Evolutionary conservation across 2,329 filamentous ascomycete genomes (phyloP), one percentile per base, ranked within the genome.

Genomic region (Alternaria solani): DNA sequence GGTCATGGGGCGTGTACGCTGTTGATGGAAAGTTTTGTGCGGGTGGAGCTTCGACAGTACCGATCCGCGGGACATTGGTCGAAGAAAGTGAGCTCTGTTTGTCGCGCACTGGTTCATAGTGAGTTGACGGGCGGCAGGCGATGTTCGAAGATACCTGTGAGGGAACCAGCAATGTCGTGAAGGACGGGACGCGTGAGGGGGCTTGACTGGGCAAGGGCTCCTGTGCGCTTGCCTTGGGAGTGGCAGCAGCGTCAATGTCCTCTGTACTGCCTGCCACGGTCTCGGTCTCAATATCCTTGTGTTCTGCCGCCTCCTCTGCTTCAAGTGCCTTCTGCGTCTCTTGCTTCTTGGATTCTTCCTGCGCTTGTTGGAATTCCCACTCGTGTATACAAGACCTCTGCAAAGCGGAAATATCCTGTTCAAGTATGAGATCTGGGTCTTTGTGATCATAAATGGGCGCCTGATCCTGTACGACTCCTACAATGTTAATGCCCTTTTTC

Each of bases 1-100:
- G 64, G 41, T 67, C 59, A 38, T 71, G 64, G 2, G 71, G 70
- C 4, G 62, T 71, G 61, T 63, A 72, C 49, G 25, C 53, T 23
- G n/a, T 26, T 34, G 38, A 32, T 28, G 36, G 11, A 43, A 48
- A 23, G 23, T 12, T 41, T 16, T 36, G 46, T 12, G 34, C 8
- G 14, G 42, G 25, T n/a, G 63, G 52, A 43, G 44, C 41, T 12
- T 38, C 47, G 28, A 38, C 51, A 2, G 57, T 26, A 42, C 42
- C 36, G 12, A 55, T 52, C 2, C 26, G 26, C 2, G 52, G 51
- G 12, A 41, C 16, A 12, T 41, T 42, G 20, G 12, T 16, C 2
- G 39, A 14, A 8, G 51, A 49, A 3, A 42, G 14, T 5, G 47
- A 47, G 16, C 16, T 28, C 2, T 34, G 7, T 48, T 34, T 8